Percentiles rank a stretch among this genome's conserved stretches.
Conservation (phyloP, 1,284 basidiomycete species). For the Cutaneotrichosporon cavernicola region DNA sequence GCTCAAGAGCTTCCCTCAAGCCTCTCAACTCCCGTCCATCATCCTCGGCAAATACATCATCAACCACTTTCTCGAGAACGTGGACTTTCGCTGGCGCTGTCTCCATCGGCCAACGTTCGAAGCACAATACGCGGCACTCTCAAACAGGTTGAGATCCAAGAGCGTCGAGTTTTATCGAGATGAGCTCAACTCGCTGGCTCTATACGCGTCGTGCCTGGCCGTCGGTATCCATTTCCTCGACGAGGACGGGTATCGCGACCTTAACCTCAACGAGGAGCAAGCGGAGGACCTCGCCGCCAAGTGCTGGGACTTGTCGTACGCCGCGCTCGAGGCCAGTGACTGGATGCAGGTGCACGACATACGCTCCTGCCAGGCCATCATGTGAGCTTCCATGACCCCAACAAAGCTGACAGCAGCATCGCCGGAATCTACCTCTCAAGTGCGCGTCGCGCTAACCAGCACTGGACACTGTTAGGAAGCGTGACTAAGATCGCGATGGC, state of each 20-base stretch:
- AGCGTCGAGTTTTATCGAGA: slow-evolving; percentile 22
- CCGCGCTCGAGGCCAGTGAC: slow-evolving; percentile 31
- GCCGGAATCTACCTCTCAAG: slow-evolving; percentile 29
- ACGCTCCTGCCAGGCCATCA: slow-evolving; percentile 28
- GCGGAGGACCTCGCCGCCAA: slow-evolving; percentile 33
- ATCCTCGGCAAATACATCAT: slow-evolving; percentile 28
- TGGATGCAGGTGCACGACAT: slow-evolving; percentile 38
- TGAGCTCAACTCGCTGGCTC: slow-evolving; percentile 27
- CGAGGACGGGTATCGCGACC: slow-evolving; percentile 27
- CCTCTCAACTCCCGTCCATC: slow-evolving; percentile 15
- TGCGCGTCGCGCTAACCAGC: slow-evolving; percentile 28
- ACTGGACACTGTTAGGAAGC: slow-evolving; percentile 32
- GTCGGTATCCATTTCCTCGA: slow-evolving; percentile 33
- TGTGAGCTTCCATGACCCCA: slow-evolving; percentile 14
- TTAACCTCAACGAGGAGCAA: slow-evolving; percentile 37
- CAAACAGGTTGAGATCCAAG: slow-evolving; percentile 18
- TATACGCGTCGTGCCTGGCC: slow-evolving; percentile 29
- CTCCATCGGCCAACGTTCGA: slow-evolving; percentile 32
- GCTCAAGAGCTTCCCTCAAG: slow-evolving; percentile 23
- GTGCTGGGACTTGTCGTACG: slow-evolving; percentile 31
- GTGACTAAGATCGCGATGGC: slow-evolving; percentile 32
- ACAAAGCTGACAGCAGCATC: slow-evolving; percentile 20
- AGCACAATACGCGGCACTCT: slow-evolving; percentile 24
- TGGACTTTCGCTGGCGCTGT: slow-evolving; percentile 29
- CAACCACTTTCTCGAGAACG: slow-evolving; percentile 23